Evolutionary conservation across 345 rosid genomes (phyloP).

Genomic region (Salix brachista): DNA sequence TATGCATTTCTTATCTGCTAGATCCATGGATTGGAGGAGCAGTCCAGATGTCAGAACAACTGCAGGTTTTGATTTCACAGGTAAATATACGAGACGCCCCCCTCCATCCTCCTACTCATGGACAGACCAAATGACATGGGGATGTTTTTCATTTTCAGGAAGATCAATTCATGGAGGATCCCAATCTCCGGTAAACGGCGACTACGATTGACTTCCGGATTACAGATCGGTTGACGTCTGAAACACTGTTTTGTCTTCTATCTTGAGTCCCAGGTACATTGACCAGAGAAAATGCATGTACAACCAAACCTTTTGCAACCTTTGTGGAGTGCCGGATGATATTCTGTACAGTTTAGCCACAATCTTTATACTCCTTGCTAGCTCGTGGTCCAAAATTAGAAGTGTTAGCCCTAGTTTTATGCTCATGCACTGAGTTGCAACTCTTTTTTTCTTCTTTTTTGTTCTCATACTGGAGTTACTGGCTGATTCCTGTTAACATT

Average conservation of each 20-base stretch:
- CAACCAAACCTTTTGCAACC: conserved; percentile 27
- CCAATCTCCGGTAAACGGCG: conserved; percentile 65
- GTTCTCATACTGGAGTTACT: not conserved
- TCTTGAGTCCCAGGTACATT: conserved; percentile 18
- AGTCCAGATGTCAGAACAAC: conserved; percentile 35
- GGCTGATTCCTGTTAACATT: not conserved
- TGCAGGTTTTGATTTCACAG: conserved; percentile 49
- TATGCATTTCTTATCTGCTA: conserved; percentile 38
- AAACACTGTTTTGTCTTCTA: not conserved
- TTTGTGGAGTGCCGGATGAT: conserved; percentile 30
- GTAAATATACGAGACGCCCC: conserved; percentile 17
- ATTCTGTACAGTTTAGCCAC: conserved; percentile 39
- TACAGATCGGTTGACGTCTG: conserved; percentile 24
- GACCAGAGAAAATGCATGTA: conserved; percentile 19
- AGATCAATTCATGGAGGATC: conserved; percentile 38
- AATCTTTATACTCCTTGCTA: conserved; percentile 10
- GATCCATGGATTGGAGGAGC: conserved; percentile 49
- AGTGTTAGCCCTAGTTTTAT: not conserved
- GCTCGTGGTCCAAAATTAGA: conserved; percentile 4
- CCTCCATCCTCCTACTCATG: not conserved
- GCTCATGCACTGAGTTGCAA: not conserved
- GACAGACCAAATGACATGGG: conserved; percentile 3
- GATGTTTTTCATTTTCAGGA: conserved; percentile 37
- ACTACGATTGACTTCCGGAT: conserved; percentile 44
- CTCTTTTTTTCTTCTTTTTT: not conserved